These are phyloP conservation scores for Juglanconis sp. DNA, from an alignment of 2,329 filamentous ascomycete species.

Conservation along the genomic window DNA sequence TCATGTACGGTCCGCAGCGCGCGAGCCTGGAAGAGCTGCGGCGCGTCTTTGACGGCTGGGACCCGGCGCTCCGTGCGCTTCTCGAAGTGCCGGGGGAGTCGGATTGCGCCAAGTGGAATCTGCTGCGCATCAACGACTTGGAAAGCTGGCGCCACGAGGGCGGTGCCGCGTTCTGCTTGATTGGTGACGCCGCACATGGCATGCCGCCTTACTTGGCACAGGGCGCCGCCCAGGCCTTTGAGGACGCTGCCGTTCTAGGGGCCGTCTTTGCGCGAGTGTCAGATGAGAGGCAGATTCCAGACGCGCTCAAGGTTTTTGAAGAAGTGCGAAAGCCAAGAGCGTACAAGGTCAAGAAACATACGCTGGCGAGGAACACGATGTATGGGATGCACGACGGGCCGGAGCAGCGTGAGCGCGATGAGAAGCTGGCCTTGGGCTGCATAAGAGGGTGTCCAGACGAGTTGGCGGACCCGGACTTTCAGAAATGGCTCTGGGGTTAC, in stretches of 20 bases:
- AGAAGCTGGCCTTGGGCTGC: neutral
- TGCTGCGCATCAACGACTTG: neutral
- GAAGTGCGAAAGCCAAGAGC: neutral
- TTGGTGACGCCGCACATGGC: slow-evolving; percentile 3
- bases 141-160: neutral
- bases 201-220: slow-evolving; percentile 4
- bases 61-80: neutral
- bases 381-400: neutral
- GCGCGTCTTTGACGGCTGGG: neutral
- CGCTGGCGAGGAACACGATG: neutral
- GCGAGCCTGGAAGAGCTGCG: neutral
- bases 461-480: neutral
- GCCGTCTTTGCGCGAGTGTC: neutral
- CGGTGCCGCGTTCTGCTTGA: neutral
- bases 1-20: neutral
- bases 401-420: neutral
- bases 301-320: neutral
- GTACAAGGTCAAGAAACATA: neutral
- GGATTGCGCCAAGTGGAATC: neutral
- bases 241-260: neutral
- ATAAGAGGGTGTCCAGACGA: neutral
- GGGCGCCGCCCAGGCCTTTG: slow-evolving; percentile 1
- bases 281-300: neutral
- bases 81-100: neutral
- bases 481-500: neutral